Evolutionary conservation across 768 basidiomycete species (phyloP).

Genomic region (Boletus insuetus): DNA sequence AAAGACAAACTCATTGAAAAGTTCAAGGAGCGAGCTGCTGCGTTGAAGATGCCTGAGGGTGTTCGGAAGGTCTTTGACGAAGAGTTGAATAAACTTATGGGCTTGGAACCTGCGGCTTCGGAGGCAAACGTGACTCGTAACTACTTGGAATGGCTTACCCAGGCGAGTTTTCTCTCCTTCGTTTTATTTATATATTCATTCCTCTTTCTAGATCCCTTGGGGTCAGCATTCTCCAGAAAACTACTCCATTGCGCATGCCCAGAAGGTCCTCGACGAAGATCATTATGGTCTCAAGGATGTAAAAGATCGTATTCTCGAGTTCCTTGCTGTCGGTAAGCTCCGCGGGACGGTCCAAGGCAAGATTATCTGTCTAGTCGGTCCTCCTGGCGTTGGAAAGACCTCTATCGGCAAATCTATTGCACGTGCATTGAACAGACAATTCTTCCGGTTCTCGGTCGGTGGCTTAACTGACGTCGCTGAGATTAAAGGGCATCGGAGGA

Average conservation of each 20-base stretch:
- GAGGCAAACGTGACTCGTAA: slow-evolving; percentile 94
- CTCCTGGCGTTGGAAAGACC: slow-evolving; percentile 97
- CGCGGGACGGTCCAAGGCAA: slow-evolving; percentile 96
- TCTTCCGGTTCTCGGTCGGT: slow-evolving; percentile 96
- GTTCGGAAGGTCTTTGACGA: slow-evolving; percentile 96
- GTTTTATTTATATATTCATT: background rate
- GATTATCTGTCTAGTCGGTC: slow-evolving; percentile 94
- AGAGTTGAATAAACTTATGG: slow-evolving; percentile 85
- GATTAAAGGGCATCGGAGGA: slow-evolving; percentile 96
- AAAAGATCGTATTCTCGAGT: slow-evolving; percentile 92
- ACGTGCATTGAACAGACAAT: slow-evolving; percentile 83
- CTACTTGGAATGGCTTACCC: slow-evolving; percentile 91
- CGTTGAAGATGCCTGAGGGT: slow-evolving; percentile 82
- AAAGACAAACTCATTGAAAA: slow-evolving; percentile 94
- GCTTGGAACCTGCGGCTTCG: slow-evolving; percentile 85
- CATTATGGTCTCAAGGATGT: slow-evolving; percentile 92
- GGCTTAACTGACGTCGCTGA: slow-evolving; percentile 97
- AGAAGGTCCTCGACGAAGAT: slow-evolving; percentile 85
- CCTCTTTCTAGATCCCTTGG: slow-evolving; percentile 79
- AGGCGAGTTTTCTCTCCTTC: slow-evolving; percentile 41
- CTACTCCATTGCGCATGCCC: slow-evolving; percentile 81
- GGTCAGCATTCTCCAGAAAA: slow-evolving; percentile 93
- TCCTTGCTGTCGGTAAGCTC: slow-evolving; percentile 92
- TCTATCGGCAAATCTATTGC: slow-evolving; percentile 95
- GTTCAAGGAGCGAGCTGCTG: slow-evolving; percentile 81